Percentiles rank a stretch among this genome's conserved stretches.
phyloP scores from a whole-genome alignment of 306 rosid genomes.

The Vigna trinervia region DNA sequence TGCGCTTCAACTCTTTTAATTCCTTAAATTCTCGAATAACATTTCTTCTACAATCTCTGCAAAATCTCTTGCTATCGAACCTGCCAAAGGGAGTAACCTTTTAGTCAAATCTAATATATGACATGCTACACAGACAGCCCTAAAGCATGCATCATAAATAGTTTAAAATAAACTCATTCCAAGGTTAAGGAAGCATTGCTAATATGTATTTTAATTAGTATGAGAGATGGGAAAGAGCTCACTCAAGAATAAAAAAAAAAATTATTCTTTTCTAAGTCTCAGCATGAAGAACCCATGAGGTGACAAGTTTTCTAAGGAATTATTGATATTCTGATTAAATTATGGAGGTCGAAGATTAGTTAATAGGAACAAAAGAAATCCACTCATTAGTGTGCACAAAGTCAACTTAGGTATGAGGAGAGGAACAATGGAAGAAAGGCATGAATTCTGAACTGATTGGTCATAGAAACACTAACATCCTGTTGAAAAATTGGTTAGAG shows the following conservation, averaged over 20 bases:
- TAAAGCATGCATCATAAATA: slow-evolving; percentile 17
- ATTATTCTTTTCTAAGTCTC: background rate
- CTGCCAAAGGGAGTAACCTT: slow-evolving; percentile 54
- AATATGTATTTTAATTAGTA: slow-evolving; percentile 37
- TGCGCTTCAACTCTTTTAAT: slow-evolving; percentile 92
- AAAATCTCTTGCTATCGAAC: slow-evolving; percentile 99
- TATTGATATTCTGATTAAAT: background rate
- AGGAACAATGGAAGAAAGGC: background rate
- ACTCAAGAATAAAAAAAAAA: slow-evolving; percentile 4
- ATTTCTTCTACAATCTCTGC: slow-evolving; percentile 99
- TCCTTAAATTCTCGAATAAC: slow-evolving; percentile 98
- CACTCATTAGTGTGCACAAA: background rate
- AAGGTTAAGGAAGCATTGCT: slow-evolving; percentile 6
- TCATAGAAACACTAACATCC: background rate
- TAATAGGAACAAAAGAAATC: background rate
- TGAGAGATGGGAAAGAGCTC: background rate
- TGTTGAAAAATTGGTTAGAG: slow-evolving; percentile 4
- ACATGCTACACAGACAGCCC: slow-evolving; percentile 8
- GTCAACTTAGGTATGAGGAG: background rate
- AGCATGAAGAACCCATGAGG: slow-evolving; percentile 38
- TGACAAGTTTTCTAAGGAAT: slow-evolving; percentile 16
- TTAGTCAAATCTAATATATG: slow-evolving; percentile 44
- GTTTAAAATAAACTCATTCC: slow-evolving; percentile 33
- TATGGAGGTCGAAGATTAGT: slow-evolving; percentile 11
- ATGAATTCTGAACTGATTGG: background rate